Base-by-base conservation (phyloP, 768 basidiomycete species). In the Lepiota venenata region DNA sequence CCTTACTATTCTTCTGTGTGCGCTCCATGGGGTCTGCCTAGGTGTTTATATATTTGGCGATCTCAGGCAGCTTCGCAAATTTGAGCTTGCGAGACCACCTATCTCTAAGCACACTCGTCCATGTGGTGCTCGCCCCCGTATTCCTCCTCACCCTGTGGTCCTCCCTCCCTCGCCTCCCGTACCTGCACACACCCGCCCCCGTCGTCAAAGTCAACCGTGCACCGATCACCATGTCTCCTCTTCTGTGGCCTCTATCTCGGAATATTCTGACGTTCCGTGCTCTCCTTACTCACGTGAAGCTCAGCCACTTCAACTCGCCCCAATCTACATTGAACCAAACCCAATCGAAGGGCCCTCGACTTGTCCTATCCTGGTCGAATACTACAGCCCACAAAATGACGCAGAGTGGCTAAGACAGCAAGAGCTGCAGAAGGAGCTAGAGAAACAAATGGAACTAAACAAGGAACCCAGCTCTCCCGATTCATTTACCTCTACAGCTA, bases 11-110 rank as follows among this genome's bases (percentile, higher is more conserved):
- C 60, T 88, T 14, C 56, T 89, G 3, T 76, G 83, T 3, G 84
- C 85, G 47, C 59, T 89, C 35, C 78, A 88, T 56, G 88, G 88
- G 3, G 82, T 91, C 10, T 91, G 89, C 64, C 64, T 91, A 52
- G 88, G 87, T 63, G 80, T 91, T 4, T 91, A 90, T 63, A 63
- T 91, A 27, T 89, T 91, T 61, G 89, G 89, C 7, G 89, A 91
- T 67, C 73, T 91, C 16, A 75, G 89, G 7, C 89, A 91, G 62
- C 75, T 91, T 16, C 82, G 85, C 60, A 85, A 82, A 58, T 90
- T 90, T 61, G 89, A 91, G 64, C 81, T 91, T n/a, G 66, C 81
- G 3, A 76, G 87, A 18, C 88, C 88, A 9, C 69, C 80, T 12
- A 84, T 87, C 58, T 84, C 85, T 0, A 75, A 74, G 49, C 32